phyloP scores from a whole-genome alignment of 2,329 filamentous ascomycete species.

The Aquanectria penicillioides region DNA sequence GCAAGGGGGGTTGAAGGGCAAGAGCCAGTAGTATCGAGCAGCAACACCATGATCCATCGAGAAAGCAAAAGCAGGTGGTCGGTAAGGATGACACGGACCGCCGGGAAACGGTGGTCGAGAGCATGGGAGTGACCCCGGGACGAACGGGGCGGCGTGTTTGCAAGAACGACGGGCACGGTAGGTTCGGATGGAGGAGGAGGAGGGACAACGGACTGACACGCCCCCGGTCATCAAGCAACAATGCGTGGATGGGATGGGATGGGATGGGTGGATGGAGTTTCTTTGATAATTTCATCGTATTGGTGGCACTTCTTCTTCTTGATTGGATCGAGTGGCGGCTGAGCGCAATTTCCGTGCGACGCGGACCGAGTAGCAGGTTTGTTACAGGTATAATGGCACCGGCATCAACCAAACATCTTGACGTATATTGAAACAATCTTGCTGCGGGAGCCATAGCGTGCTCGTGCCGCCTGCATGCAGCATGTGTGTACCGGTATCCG shows the following conservation, averaged over 20 bases:
- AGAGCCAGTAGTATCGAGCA: no score
- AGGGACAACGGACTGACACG: neutral
- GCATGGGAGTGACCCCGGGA: conserved; percentile 3
- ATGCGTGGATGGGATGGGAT: neutral
- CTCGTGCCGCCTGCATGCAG: no score
- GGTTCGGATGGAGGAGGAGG: neutral
- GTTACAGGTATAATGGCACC: conserved; percentile 36
- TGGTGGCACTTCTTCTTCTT: no score
- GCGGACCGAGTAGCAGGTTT: conserved; percentile 31
- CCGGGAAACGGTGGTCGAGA: conserved; percentile 10
- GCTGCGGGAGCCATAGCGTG: no score
- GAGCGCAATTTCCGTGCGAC: conserved; percentile 1
- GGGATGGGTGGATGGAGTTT: neutral
- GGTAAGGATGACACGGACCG: conserved; percentile 13
- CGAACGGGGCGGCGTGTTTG: neutral
- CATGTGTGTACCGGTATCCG: no score
- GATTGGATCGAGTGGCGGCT: no score
- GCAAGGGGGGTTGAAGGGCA: neutral
- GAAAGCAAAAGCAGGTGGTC: no score
- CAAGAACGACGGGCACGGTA: no score
- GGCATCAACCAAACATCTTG: neutral
- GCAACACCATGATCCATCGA: no score
- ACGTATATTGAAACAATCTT: neutral
- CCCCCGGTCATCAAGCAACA: neutral
- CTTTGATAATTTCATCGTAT: no score